Evolutionary conservation across 441 rosid genomes (phyloP).

Genomic region (Hura crepitans): DNA sequence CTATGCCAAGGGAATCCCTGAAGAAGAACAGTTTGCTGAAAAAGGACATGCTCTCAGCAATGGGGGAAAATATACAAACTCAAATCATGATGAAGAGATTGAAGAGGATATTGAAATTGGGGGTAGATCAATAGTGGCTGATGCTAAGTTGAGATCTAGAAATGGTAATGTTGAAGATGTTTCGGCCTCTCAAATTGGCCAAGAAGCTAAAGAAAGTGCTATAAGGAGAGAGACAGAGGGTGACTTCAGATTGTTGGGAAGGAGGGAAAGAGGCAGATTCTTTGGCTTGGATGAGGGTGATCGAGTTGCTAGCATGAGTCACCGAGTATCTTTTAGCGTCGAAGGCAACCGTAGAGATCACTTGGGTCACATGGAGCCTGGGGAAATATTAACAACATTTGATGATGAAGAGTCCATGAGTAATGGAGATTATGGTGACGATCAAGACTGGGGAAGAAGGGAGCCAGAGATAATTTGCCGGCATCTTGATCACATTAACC

Average conservation of each 20-base stretch:
- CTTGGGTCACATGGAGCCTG: slow-evolving; percentile 41
- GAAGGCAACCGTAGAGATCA: slow-evolving; percentile 48
- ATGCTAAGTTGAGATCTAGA: slow-evolving; percentile 26
- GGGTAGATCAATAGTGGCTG: slow-evolving; percentile 11
- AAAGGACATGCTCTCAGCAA: slow-evolving; percentile 18
- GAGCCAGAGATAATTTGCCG: slow-evolving; percentile 71
- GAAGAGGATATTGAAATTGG: slow-evolving; percentile 45
- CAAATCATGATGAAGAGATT: slow-evolving; percentile 42
- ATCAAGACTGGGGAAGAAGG: slow-evolving; percentile 62
- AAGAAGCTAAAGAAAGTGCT: slow-evolving; percentile 65
- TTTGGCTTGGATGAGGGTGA: slow-evolving; percentile 52
- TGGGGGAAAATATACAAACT: slow-evolving; percentile 25
- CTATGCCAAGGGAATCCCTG: slow-evolving; percentile 46
- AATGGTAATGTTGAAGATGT: slow-evolving; percentile 34
- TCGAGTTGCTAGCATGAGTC: slow-evolving; percentile 45
- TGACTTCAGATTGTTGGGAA: slow-evolving; percentile 74
- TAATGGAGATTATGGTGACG: slow-evolving; percentile 72
- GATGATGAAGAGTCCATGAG: slow-evolving; percentile 55
- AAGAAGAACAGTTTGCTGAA: slow-evolving; percentile 32
- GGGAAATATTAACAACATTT: slow-evolving; percentile 39
- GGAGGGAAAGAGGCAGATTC: slow-evolving; percentile 67
- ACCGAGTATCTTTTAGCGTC: slow-evolving; percentile 70
- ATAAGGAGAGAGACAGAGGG: slow-evolving; percentile 90
- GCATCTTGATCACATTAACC: slow-evolving; percentile 74
- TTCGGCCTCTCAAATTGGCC: slow-evolving; percentile 36